Evolutionary conservation across 306 rosid species (phyloP).

Genomic region (Begonia masoniana): DNA sequence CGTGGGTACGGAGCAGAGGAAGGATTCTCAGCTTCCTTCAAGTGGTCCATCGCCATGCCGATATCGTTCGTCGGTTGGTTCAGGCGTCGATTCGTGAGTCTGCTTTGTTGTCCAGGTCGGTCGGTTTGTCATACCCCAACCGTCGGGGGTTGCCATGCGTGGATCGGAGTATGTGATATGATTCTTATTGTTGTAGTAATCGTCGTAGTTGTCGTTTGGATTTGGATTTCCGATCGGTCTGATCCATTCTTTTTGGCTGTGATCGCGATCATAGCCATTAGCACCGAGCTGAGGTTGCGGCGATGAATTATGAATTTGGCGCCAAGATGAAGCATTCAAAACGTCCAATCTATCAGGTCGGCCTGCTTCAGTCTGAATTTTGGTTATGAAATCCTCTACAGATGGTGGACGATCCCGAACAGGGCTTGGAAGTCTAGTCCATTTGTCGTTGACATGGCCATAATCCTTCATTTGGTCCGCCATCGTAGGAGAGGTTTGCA

Average conservation of each 20-base stretch:
- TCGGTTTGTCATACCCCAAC: constrained; percentile 7
- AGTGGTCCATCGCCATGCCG: constrained; percentile 13
- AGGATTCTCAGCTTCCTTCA: constrained; percentile 15
- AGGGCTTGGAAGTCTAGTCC: constrained; percentile 8
- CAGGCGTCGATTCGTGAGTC: constrained; percentile 18
- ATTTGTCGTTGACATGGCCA: constrained; percentile 9
- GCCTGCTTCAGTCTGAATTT: constrained; percentile 19
- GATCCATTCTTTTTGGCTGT: constrained; percentile 9
- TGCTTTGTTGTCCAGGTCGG: constrained; percentile 12
- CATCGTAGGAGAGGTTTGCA: constrained; percentile 5
- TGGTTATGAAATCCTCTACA: constrained; percentile 14
- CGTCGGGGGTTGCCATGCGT: neutral
- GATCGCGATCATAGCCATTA: constrained; percentile 7
- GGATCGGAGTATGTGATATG: neutral
- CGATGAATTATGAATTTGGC: neutral
- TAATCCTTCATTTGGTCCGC: constrained; percentile 11
- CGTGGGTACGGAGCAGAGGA: neutral
- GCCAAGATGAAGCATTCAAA: constrained; percentile 1
- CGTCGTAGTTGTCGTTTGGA: constrained; percentile 8
- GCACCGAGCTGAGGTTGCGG: neutral
- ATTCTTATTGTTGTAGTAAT: constrained; percentile 3
- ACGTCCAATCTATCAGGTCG: constrained; percentile 7
- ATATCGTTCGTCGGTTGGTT: constrained; percentile 26
- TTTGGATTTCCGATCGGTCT: constrained; percentile 11
- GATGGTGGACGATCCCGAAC: constrained; percentile 1